Base-by-base conservation (phyloP, 2,329 filamentous ascomycete genomes). In the Aspergillus arachidicola region DNA sequence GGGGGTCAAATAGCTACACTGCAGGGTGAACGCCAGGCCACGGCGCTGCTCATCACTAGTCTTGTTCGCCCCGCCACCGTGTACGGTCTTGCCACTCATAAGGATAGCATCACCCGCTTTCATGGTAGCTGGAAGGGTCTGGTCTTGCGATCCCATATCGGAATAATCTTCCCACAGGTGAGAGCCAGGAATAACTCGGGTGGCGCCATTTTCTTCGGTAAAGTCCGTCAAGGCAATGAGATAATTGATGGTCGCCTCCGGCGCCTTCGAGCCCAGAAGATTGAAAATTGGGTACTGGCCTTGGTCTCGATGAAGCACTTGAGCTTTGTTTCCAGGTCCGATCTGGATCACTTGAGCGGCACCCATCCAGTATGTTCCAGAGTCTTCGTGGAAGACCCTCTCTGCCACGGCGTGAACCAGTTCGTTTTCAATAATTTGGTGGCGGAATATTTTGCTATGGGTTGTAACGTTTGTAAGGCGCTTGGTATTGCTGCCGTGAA, bases 1-100 rank as follows among this genome's bases (percentile, higher is more conserved):
- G 41, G 41, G 41, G 2, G 41, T 45, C 41, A 45, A 45, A 23
- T 45, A 45, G n/a, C 41, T 45, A 45, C 41, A 45, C n/a, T 45
- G 41, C 19, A 45, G 6, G 2, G 41, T 45, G 41, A 45, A 45
- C 1, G 41, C 41, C 7, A 45, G 2, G 41, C n/a, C 41, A 10
- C 41, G 41, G 19, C 41, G 41, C 7, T 21, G 41, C 41, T 45
- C 41, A 23, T 45, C n/a, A 21, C n/a, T 11, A 10, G 36, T 28
- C 4, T 41, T 12, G 57, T 67, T 68, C 10, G 50, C 57, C n/a
- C 64, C 68, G 32, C 66, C 67, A 26, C 67, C 68, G 58, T 70
- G 68, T 23, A 67, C 58, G 9, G 54, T 53, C 53, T 68, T 68
- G 28, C 64, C 67, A 28, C 46, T 60, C 21, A 69, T 57, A 16